Percentiles rank a stretch among this genome's conserved stretches.
Conservation (phyloP, 2,329 filamentous ascomycete genomes). For the Tolypocladium amazonense region DNA sequence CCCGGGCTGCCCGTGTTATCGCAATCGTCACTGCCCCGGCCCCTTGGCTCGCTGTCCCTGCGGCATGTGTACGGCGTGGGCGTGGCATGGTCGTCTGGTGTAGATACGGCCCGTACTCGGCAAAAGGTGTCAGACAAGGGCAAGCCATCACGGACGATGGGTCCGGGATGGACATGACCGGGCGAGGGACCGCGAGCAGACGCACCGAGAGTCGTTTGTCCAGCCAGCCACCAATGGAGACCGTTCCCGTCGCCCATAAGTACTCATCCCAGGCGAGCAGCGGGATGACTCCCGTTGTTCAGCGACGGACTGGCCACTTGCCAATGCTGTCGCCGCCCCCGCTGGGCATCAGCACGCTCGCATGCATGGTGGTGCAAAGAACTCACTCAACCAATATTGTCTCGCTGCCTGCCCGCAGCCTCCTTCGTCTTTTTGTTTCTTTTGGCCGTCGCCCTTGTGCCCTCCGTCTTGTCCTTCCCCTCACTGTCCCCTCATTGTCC, state of each 20-base stretch:
- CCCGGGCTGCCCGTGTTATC: not conserved
- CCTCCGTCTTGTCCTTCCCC: not conserved
- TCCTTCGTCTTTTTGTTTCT: not conserved
- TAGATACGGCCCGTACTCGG: not conserved
- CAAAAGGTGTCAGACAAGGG: not conserved
- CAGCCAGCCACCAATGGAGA: not conserved
- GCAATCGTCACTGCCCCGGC: not conserved
- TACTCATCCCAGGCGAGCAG: not conserved
- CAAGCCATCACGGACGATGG: not conserved
- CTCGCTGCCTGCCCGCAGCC: not conserved
- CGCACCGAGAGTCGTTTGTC: not conserved
- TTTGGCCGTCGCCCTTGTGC: not conserved
- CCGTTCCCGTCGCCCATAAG: not conserved
- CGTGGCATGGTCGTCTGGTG: not conserved
- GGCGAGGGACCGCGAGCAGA: too few relatives aligned
- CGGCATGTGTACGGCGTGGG: not conserved
- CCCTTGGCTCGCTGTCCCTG: not conserved
- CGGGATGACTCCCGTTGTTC: not conserved
- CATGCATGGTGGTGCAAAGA: not conserved
- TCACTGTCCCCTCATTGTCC: not conserved
- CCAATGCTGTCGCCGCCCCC: not conserved
- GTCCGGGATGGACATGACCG: not conserved
- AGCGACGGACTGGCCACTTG: not conserved
- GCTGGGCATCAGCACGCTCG: not conserved
- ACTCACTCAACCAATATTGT: not conserved